Conservation (phyloP, 163 green algal species). For the Coccomyxa subellipsoidea region DNA sequence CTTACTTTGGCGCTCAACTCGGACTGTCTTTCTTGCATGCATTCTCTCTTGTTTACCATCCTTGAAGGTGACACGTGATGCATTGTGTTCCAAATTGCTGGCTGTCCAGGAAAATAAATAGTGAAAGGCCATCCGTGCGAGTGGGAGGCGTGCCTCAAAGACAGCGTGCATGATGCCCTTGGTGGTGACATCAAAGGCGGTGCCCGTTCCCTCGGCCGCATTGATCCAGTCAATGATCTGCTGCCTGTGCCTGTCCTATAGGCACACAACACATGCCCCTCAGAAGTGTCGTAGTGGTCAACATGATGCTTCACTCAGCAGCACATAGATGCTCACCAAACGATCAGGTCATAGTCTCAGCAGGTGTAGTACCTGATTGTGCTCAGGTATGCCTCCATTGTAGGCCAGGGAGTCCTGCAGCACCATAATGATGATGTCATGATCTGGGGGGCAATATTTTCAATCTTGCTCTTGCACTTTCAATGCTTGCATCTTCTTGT, state of each 20-base stretch:
- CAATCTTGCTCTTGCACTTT: no score
- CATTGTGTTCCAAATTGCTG: no score
- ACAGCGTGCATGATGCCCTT: constrained; percentile 69
- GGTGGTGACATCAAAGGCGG: constrained; percentile 82
- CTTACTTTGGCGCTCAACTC: no score
- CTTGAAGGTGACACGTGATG: no score
- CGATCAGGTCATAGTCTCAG: background rate
- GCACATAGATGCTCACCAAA: background rate
- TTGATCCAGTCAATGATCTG: constrained; percentile 82
- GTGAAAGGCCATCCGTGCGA: background rate
- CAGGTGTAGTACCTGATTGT: constrained; percentile 37
- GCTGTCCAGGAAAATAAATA: background rate
- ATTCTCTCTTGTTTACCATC: no score
- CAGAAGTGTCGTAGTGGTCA: background rate
- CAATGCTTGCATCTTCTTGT: no score
- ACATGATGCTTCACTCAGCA: background rate
- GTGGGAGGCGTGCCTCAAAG: constrained; percentile 35
- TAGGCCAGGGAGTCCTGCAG: constrained; percentile 58
- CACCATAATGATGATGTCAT: no score
- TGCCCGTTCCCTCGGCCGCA: constrained; percentile 54
- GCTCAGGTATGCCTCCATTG: constrained; percentile 45
- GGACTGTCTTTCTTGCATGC: no score
- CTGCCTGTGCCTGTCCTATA: constrained; percentile 72
- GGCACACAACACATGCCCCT: background rate
- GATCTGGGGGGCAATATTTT: background rate